A percentile compares a stretch with the other conserved stretches of the same genome.
phyloP scores from a whole-genome alignment of 495 filamentous ascomycete species.

The Umbilicaria muhlenbergii region DNA sequence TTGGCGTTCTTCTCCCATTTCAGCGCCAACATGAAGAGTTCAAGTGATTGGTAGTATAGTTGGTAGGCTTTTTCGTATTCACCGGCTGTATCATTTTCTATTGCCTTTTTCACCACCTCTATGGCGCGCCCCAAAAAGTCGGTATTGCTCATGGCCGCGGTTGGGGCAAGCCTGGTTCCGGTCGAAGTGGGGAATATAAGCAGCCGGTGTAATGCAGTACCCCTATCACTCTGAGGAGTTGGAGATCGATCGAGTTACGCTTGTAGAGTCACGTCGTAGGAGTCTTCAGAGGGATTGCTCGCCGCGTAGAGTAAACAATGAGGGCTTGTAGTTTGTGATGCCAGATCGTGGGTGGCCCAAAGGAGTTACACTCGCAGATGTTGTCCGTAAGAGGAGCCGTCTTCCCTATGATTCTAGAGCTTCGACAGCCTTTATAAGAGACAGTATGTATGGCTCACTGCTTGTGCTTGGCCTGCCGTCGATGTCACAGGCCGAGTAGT shows the following conservation, averaged over 20 bases:
- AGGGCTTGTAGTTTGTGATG: too few relatives aligned
- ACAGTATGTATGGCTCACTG: too few relatives aligned
- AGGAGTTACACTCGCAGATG: too few relatives aligned
- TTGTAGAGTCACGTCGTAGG: too few relatives aligned
- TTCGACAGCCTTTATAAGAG: too few relatives aligned
- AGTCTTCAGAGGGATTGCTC: too few relatives aligned
- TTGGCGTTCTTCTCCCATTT: conserved; percentile 98
- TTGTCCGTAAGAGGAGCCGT: too few relatives aligned
- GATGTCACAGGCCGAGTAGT: too few relatives aligned
- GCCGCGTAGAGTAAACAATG: too few relatives aligned
- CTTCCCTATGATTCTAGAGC: too few relatives aligned
- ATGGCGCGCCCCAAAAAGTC: conserved; percentile 95
- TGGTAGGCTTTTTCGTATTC: conserved; percentile 96
- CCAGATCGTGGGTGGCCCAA: too few relatives aligned
- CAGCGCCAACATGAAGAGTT: conserved; percentile 88
- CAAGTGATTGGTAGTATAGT: conserved; percentile 81
- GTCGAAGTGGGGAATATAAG: background rate
- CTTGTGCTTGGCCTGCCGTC: too few relatives aligned
- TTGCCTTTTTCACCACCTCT: conserved; percentile 88
- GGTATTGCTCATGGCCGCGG: conserved; percentile 72
- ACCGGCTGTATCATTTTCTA: conserved; percentile 87
- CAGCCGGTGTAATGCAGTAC: conserved; percentile 1
- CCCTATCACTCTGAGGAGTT: background rate
- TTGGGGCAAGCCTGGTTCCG: conserved; percentile 7
- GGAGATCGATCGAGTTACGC: background rate